Base-by-base conservation (phyloP, 352 stramenopile species). In the Phytophthora melonis region DNA sequence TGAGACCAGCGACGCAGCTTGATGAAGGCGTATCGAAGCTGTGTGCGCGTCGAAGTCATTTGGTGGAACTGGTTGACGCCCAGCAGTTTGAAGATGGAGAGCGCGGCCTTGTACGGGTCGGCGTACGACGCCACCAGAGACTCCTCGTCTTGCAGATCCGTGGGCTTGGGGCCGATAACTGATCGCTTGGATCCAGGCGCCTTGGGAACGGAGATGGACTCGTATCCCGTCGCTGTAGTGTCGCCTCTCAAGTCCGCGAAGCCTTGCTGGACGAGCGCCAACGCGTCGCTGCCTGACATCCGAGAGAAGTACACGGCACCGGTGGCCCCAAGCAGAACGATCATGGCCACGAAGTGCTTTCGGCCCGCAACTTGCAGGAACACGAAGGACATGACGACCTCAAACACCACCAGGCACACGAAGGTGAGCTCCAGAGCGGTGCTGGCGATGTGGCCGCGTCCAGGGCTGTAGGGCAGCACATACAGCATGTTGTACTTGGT, bases 401-500 rank as follows among this genome's bases (percentile, higher is more conserved):
- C 86, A 62, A 94, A 93, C 27, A 93, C 54, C 27, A 95, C 63
- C 41, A 95, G 72, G 32, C 86, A 89, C 21, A 80, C 81, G 50
- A 93, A 89, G 6, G 88, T 81, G 67, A 95, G 82, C 45, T 76
- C 81, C 60, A 90, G 81, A 3, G 86, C 80, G 0, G 87, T 93
- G 58, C 82, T 79, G 25, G 85, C 83, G 47, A 94, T 80, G 65
- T 93, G 82, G 23, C 86, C 88, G 23, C 84, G 81, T 8, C 89
- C 89, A 5, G 87, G 75, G 25, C 74, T 93, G 69, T 89, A 91
- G 13, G 87, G 86, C 21, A 90, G 63, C 30, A 95, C 89, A 55
- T 95, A 95, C 10, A 95, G 56, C 56, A 91, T 87, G 61, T 94
- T 94, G 80, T 95, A 95, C 82, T 95, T 95, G 65, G 80, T 88